Base-by-base conservation (phyloP, 495 filamentous ascomycete genomes). In the Aspergillus egyptiacus region DNA sequence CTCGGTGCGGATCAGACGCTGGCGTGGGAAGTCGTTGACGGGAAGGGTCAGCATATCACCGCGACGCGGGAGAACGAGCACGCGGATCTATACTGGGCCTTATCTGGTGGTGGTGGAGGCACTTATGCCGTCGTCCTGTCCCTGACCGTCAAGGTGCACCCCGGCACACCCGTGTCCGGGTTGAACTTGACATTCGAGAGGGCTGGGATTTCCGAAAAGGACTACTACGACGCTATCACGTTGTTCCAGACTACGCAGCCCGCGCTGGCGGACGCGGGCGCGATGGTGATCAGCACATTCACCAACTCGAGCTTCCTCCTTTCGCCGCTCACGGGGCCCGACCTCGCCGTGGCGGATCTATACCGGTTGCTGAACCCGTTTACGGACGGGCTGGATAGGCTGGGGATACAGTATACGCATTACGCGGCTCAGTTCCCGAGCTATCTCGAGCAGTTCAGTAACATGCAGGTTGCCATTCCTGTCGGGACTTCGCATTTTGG, bases 11-110 rank as follows among this genome's bases (percentile, higher is more conserved):
- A 88, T 54, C 72, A 81, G 27, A 73, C 81, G 0, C 67, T 86
- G 4, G 71, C 81, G 53, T 79, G 78, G 67, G 77, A 84, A 47
- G 66, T 86, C 0, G 73, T 87, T 3, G 79, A 76, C 2, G 69
- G 67, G 0, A 46, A 40, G 0, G 82, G 84, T 0, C 55, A 58
- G 15, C 50, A 79, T 14, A 41, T 83, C 23, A 73, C 63, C 0
- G 76, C 74, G 5, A 80, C 76, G 43, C 74, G 76, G 37, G 58
- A 61, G 8, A 75, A 69, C 35, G 65, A 78, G 51, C 73, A 84
- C 49, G 38, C 63, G 0, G 83, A 86, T 57, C 56, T 87, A 6
- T 86, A 81, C 60, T 86, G 80, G 82, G 84, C 84, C 7, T 68
- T 85, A 31, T 69, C 76, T 27, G 84, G 82, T 1, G 83, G 83